Conservation (phyloP, 1,139 yeast genomes). For the Scheffersomyces illinoinensis region DNA sequence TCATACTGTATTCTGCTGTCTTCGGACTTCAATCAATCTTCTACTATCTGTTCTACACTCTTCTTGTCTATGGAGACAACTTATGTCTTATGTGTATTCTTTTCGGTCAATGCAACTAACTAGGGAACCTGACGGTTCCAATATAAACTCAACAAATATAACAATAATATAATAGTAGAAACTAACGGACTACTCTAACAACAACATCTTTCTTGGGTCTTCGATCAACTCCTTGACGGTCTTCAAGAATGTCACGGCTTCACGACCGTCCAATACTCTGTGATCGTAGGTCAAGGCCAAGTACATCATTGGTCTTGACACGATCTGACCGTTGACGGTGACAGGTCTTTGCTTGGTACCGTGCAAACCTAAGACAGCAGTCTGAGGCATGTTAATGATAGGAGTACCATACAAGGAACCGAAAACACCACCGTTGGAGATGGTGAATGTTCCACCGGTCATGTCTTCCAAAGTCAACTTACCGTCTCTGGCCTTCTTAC, state of each 20-base stretch:
- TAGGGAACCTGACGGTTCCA: background rate
- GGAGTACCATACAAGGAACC: constrained; percentile 99
- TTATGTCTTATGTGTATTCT: background rate
- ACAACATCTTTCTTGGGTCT: constrained; percentile 98
- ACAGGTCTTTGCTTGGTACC: constrained; percentile 98
- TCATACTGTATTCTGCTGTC: too few species aligned
- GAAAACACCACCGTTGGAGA: constrained; percentile 98
- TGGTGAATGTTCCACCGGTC: constrained; percentile 99
- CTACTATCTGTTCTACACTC: background rate
- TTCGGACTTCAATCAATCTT: too few species aligned
- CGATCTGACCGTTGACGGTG: constrained; percentile 93
- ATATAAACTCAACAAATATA: background rate
- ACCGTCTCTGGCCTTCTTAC: constrained; percentile 95
- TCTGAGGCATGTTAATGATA: constrained; percentile 96
- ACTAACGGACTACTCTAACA: constrained; percentile 28
- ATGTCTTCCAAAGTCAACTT: constrained; percentile 96
- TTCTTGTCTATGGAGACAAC: background rate
- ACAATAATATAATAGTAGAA: background rate
- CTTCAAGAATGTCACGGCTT: constrained; percentile 96
- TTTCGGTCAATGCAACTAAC: background rate
- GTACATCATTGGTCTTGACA: constrained; percentile 99
- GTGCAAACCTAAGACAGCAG: constrained; percentile 96
- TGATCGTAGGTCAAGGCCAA: constrained; percentile 98
- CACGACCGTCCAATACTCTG: constrained; percentile 98
- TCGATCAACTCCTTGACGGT: constrained; percentile 95